Evolutionary conservation across 306 rosid species (phyloP).

Genomic region (Betula pendula): DNA sequence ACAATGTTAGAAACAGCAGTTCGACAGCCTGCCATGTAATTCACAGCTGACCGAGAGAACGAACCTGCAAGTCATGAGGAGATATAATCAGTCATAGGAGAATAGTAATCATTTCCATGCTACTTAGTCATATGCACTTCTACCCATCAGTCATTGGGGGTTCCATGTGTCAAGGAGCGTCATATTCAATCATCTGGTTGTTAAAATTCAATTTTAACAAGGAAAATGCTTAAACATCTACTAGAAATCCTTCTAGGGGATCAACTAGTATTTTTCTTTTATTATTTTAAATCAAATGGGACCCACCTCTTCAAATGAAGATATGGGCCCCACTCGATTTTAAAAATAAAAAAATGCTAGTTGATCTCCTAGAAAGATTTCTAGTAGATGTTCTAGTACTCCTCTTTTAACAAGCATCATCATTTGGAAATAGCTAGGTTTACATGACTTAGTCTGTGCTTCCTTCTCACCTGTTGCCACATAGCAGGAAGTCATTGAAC

Average conservation of each 20-base stretch:
- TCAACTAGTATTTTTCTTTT: too few relatives aligned
- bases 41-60: constrained; percentile 93
- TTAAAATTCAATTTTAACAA: too few relatives aligned
- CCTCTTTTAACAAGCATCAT: constrained; percentile 4
- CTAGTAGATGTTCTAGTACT: too few relatives aligned
- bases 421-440: background rate
- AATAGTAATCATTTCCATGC: constrained; percentile 2
- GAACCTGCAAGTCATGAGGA: constrained; percentile 61
- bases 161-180: background rate
- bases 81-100: constrained; percentile 27
- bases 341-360: too few relatives aligned
- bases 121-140: background rate
- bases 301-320: too few relatives aligned
- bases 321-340: too few relatives aligned
- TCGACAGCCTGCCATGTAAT: constrained; percentile 89
- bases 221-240: too few relatives aligned
- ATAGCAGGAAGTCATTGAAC: constrained; percentile 96
- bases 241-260: too few relatives aligned
- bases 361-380: too few relatives aligned
- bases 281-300: too few relatives aligned
- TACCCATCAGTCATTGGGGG: background rate
- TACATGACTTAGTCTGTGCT: background rate
- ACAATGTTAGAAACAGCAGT: constrained; percentile 88
- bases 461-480: constrained; percentile 89
- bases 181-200: background rate